These are phyloP conservation scores for Nelumbo lutea DNA, from an alignment of 164 flowering plant genomes.

Conservation along the genomic window DNA sequence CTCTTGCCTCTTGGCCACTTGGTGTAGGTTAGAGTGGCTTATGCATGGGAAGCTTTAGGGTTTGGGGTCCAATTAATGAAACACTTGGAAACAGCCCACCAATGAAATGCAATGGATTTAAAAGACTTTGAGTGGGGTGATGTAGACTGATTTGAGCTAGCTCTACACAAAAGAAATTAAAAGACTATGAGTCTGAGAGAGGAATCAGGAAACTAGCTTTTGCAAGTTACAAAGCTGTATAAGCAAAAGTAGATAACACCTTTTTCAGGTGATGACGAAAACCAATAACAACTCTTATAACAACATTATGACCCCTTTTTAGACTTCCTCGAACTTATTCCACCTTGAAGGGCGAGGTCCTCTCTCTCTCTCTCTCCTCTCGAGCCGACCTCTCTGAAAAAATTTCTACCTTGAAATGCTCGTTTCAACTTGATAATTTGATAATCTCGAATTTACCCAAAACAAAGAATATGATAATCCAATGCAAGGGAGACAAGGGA, in stretches of 20 bases:
- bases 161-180: too few relatives aligned
- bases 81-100: too few relatives aligned
- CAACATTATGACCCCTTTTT: background rate
- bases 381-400: background rate
- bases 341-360: conserved; percentile 7
- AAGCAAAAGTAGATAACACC: background rate
- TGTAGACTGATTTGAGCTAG: too few relatives aligned
- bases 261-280: conserved; percentile 3
- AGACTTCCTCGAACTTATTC: conserved; percentile 8
- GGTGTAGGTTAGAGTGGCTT: too few relatives aligned
- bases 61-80: too few relatives aligned
- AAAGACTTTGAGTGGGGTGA: too few relatives aligned
- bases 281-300: background rate
- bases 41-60: too few relatives aligned
- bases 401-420: background rate
- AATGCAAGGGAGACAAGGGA: too few relatives aligned
- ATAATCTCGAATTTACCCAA: background rate
- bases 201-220: background rate
- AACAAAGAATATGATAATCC: too few relatives aligned
- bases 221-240: background rate
- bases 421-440: background rate
- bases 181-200: too few relatives aligned
- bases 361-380: conserved; percentile 1
- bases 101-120: too few relatives aligned
- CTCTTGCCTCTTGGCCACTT: too few relatives aligned